Percentiles rank a stretch among this genome's conserved stretches.
Evolutionary conservation across 768 basidiomycete genomes (phyloP).

Genomic region (Mrakia hoshinonis): DNA sequence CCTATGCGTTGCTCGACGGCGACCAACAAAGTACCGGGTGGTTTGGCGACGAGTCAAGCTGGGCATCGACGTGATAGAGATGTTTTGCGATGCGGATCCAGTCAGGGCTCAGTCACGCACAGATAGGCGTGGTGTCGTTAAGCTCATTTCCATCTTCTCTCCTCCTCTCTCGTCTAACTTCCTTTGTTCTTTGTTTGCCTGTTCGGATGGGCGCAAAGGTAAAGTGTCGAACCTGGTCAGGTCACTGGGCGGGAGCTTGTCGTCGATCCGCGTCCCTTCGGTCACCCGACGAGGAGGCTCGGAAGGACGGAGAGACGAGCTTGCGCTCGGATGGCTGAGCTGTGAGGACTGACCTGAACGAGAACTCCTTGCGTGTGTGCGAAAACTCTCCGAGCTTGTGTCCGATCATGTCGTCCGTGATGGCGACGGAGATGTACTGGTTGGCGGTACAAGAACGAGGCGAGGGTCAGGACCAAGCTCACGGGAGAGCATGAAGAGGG

Average conservation of each 20-base stretch:
- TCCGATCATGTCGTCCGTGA: conserved; percentile 97
- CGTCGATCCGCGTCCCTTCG: no score
- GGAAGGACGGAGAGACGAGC: not conserved
- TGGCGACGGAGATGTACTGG: conserved; percentile 66
- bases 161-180: not conserved
- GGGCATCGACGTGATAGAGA: no score
- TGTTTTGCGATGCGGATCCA: no score
- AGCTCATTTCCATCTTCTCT: not conserved
- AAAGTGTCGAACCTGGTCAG: no score
- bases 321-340: not conserved
- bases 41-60: no score
- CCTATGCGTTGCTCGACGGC: no score
- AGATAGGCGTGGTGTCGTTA: no score
- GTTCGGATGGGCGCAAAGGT: not conserved
- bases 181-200: conserved; percentile 28
- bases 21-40: no score
- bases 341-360: conserved; percentile 59
- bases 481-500: not conserved
- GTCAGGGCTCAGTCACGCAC: no score
- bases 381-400: conserved; percentile 96
- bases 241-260: no score
- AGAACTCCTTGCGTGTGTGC: conserved; percentile 77
- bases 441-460: not conserved
- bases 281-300: no score
- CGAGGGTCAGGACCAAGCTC: not conserved